Percentiles rank a stretch among this genome's conserved stretches.
phyloP scores from a whole-genome alignment of 306 rosid species.

The Trifolium pratense region DNA sequence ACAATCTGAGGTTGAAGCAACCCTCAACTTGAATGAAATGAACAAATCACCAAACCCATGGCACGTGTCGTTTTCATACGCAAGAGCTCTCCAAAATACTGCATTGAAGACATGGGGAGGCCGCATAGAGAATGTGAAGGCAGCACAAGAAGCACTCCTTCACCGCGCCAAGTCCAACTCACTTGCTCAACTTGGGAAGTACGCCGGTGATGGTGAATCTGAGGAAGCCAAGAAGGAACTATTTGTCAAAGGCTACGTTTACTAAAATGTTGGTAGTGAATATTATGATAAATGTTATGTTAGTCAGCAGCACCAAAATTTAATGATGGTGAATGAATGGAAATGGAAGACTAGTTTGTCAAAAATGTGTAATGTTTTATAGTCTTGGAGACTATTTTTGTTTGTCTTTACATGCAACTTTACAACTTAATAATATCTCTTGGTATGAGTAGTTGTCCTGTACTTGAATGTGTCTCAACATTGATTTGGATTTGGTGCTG shows the following conservation, averaged over 20 bases:
- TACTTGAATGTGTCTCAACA: conserved; percentile 20
- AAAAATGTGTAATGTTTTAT: conserved; percentile 44
- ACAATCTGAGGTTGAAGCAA: conserved; percentile 97
- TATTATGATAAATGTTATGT: too few species aligned
- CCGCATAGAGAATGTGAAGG: conserved; percentile 76
- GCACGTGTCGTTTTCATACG: conserved; percentile 97
- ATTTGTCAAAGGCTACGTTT: conserved; percentile 84
- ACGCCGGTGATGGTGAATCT: conserved; percentile 92
- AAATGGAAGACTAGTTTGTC: conserved; percentile 44
- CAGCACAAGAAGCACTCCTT: conserved; percentile 76
- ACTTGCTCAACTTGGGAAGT: conserved; percentile 92
- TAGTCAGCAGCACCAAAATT: conserved; percentile 37
- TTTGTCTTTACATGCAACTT: conserved; percentile 45
- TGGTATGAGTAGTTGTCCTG: conserved; percentile 9
- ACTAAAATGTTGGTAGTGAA: conserved; percentile 52
- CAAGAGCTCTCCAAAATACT: conserved; percentile 97
- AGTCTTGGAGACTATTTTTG: conserved; percentile 67
- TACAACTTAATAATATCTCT: conserved; percentile 30
- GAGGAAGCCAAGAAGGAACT: conserved; percentile 80
- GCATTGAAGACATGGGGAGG: conserved; percentile 96
- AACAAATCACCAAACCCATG: conserved; percentile 87
- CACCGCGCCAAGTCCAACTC: conserved; percentile 91
- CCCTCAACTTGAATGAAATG: conserved; percentile 86
- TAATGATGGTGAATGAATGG: conserved; percentile 29
- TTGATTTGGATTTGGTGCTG: neutral